Evolutionary conservation across 2,329 filamentous ascomycete species (phyloP), one percentile per base, ranked within the genome.

Genomic region (Stemphylium beticola): DNA sequence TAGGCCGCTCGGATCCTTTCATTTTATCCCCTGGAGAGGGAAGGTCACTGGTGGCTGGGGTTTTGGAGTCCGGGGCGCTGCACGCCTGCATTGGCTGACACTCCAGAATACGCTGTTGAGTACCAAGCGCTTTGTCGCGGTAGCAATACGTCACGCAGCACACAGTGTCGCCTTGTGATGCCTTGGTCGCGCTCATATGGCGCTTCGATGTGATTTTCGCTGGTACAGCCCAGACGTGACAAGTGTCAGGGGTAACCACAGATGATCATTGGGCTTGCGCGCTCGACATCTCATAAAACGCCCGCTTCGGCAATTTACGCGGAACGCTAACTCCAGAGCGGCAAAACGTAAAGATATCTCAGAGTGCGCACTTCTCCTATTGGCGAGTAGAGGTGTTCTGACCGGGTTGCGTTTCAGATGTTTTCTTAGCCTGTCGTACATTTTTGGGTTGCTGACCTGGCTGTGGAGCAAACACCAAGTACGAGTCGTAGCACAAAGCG

Each of bases 121-220:
- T 66, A n/a, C 36, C 34, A 68, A 71, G 63, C 76, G 83, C 76
- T 83, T 82, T 70, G 75, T 84, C 64, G 12, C 42, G 32, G 33
- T 49, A 32, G 31, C 32, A 22, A 18, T 20, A 49, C 26, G 26
- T 31, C 48, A 33, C 36, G 36, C 49, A 43, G 44, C 45, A 56
- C 53, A 39, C 39, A 55, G 18, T 45, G 36, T 32, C 14, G 22
- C 36, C 36, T 37, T 37, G 47, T 46, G 38, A 29, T 50, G 52
- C 39, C 20, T 42, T 33, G 42, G 49, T 42, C 36, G 46, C 32
- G 24, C 32, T 41, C 15, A 18, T 17, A 29, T 46, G 55, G 61
- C 64, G 64, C 62, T 63, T 63, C 56, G 44, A 53, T 55, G 46
- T 51, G 61, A 57, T 48, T 49, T 49, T 60, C 40, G 49, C 55